These are phyloP conservation scores for Boletus patriciae DNA, from an alignment of 768 basidiomycete genomes.

Conservation along the genomic window DNA sequence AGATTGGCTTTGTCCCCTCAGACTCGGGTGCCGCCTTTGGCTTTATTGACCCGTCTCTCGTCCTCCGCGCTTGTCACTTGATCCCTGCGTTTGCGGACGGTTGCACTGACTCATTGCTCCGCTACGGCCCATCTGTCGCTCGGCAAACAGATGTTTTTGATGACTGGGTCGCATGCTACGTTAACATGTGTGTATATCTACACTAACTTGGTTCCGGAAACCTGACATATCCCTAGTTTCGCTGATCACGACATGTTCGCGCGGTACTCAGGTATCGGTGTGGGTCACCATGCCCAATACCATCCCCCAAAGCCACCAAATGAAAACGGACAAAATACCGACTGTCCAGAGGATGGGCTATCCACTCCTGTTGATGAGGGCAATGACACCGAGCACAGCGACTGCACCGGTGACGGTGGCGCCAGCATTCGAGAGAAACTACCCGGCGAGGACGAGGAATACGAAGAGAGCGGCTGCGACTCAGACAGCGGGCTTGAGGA, in stretches of 20 bases:
- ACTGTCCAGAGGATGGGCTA: no score
- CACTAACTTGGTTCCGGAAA: not conserved
- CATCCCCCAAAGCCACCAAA: not conserved
- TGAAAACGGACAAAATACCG: not conserved
- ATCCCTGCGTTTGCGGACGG: slow-evolving; percentile 28
- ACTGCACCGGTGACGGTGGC: no score
- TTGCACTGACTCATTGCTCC: slow-evolving; percentile 9
- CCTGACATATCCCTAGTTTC: not conserved
- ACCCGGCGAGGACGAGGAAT: no score
- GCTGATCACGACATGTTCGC: not conserved
- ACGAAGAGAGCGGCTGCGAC: no score
- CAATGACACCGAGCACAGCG: no score
- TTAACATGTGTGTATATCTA: slow-evolving; percentile 11
- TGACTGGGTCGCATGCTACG: slow-evolving; percentile 16
- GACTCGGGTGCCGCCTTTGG: slow-evolving; percentile 11
- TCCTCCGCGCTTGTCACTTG: slow-evolving; percentile 25
- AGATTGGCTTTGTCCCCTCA: slow-evolving; percentile 19
- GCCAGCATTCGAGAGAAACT: no score
- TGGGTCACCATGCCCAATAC: not conserved
- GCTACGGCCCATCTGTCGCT: slow-evolving; percentile 1
- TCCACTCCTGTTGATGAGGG: no score
- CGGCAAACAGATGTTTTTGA: not conserved
- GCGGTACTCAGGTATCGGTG: not conserved
- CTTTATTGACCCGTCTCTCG: not conserved
- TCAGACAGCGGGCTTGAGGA: no score